Base-by-base conservation (phyloP, 108 stramenopile genomes). In the Schizochytrium sp. region DNA sequence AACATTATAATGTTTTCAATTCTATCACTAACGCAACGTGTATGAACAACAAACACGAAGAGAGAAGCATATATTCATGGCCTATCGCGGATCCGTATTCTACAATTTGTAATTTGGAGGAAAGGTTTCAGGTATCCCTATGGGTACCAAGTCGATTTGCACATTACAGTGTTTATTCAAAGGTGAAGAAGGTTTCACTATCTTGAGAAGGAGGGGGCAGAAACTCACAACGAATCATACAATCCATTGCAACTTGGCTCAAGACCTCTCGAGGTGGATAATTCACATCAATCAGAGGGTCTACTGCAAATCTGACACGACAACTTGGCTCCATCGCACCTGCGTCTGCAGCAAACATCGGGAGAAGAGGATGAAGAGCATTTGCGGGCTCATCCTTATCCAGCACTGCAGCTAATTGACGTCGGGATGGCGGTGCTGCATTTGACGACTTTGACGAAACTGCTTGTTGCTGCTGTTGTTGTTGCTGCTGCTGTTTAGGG, bases 111-210 rank as follows among this genome's bases (percentile, higher is more conserved):
- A 28, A 28, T 28, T 28, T 28, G 28, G 28, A 28, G 28, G 28
- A 28, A 28, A 28, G 28, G 28, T 28, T 28, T 28, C 28, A 28
- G 28, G 28, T 28, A 28, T 28, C 28, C 28, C 28, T 28, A 28
- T 28, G 28, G 28, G 28, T 28, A 28, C 28, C 28, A 28, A 28
- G 28, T 60, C 28, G 59, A 17, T 60, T 69, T 69, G 64, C 15
- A 28, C 28, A 28, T 69, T 7, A 8, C 0, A 15, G 5, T 7
- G 44, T 42, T 83, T 50, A 83, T 53, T 83, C 76, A 28, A 83
- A 83, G 28, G 76, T 83, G 47, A 83, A 83, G 50, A 83, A 69
- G 1, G 64, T 38, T 12, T 83, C 76, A 42, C 12, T 50, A 56
- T 40, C 76, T 17, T 40, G 47, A 49, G 76, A n/a, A 5, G 76